Evolutionary conservation across 2,329 filamentous ascomycete genomes (phyloP).

Genomic region (Neopestalotiopsis rosae): DNA sequence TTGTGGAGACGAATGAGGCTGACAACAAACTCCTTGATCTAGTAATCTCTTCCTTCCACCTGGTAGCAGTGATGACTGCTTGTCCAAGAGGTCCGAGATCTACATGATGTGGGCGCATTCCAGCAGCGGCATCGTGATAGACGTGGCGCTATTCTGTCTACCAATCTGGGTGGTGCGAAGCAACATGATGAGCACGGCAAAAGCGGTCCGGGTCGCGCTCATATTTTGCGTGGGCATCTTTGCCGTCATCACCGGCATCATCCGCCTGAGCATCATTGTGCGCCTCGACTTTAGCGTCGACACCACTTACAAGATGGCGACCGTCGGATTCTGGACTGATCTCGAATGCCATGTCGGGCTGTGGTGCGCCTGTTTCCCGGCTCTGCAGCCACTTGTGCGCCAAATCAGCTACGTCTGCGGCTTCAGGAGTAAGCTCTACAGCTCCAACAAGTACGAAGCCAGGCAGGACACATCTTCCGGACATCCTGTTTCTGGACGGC

Average conservation of each 20-base stretch:
- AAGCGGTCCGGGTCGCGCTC: slow-evolving; percentile 40
- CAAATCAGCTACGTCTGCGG: slow-evolving; percentile 10
- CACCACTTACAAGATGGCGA: slow-evolving; percentile 42
- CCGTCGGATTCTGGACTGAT: slow-evolving; percentile 44
- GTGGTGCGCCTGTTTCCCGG: slow-evolving; percentile 42
- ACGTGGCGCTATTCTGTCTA: slow-evolving; percentile 39
- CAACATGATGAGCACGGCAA: slow-evolving; percentile 41
- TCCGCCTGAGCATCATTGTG: slow-evolving; percentile 42
- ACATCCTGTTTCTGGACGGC: neutral
- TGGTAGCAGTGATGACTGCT: slow-evolving; percentile 7
- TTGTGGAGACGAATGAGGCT: neutral
- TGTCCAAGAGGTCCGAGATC: neutral
- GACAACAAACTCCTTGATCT: slow-evolving; percentile 8
- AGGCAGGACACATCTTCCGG: neutral
- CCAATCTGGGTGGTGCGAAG: slow-evolving; percentile 43
- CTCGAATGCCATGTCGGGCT: slow-evolving; percentile 48
- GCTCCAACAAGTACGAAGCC: slow-evolving; percentile 4
- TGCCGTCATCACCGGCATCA: slow-evolving; percentile 41
- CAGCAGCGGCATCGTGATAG: slow-evolving; percentile 30
- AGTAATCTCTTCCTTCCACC: slow-evolving; percentile 12
- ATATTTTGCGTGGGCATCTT: slow-evolving; percentile 45
- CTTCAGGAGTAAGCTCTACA: slow-evolving; percentile 27
- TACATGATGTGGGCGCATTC: slow-evolving; percentile 14
- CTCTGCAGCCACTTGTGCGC: slow-evolving; percentile 14
- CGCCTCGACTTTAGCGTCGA: slow-evolving; percentile 36